Conservation (phyloP, 1,139 yeast genomes). For the Suhomyces terraborum region DNA sequence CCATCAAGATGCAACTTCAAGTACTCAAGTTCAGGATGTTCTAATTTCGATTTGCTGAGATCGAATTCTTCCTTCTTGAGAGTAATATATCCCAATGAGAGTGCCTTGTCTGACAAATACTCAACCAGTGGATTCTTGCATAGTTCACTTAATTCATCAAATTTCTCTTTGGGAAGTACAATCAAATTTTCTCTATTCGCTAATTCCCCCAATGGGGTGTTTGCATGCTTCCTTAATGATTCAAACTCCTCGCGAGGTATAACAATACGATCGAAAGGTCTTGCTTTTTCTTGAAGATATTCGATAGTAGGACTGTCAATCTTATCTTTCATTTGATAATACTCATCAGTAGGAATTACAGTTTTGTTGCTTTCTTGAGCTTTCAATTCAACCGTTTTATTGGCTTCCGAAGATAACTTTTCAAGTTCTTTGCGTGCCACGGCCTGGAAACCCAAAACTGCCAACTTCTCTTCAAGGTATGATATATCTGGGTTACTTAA, state of each 20-base stretch:
- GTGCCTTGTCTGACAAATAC: constrained; percentile 22
- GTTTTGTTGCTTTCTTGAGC: constrained; percentile 23
- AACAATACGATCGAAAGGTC: constrained; percentile 13
- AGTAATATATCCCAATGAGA: constrained; percentile 6
- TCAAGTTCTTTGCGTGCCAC: constrained; percentile 28
- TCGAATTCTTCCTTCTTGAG: constrained; percentile 16
- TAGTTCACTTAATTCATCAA: constrained; percentile 2
- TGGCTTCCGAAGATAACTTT: constrained; percentile 17
- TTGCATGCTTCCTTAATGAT: constrained; percentile 9
- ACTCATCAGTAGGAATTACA: constrained; percentile 25
- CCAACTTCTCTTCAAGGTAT: constrained; percentile 23
- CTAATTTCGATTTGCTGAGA: constrained; percentile 15
- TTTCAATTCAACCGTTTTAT: constrained; percentile 16
- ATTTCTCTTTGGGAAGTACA: constrained; percentile 9
- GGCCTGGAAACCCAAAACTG: constrained; percentile 9
- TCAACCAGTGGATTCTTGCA: constrained; percentile 22
- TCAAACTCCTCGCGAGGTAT: constrained; percentile 1
- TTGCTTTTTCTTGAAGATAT: constrained; percentile 28
- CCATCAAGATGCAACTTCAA: constrained; percentile 5
- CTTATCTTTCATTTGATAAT: constrained; percentile 30
- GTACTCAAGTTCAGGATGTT: constrained; percentile 10
- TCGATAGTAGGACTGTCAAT: constrained; percentile 36
- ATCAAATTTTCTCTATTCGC: constrained; percentile 11
- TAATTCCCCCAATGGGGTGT: constrained; percentile 24
- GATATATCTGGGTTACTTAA: constrained; percentile 24